Base-by-base conservation (phyloP, 2,329 filamentous ascomycete genomes). In the Massarina eburnea region DNA sequence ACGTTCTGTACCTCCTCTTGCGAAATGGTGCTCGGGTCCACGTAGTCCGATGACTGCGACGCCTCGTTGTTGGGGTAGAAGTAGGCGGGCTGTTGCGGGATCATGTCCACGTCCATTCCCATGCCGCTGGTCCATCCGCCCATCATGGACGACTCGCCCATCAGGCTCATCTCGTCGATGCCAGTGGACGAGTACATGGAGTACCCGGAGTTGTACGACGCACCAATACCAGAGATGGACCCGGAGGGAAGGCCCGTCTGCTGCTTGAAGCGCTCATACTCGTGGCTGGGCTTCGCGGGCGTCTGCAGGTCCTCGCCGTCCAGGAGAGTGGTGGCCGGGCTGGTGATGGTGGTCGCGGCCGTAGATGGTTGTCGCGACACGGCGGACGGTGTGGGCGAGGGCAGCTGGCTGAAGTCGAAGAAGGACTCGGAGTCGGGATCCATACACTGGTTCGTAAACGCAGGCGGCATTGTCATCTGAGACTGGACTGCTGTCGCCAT, bases 221-320 rank as follows among this genome's bases (percentile, higher is more conserved):
- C 80, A 69, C 88, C 91, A 60, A 94, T 81, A 27, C 88, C 87
- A 65, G 94, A 81, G 10, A 91, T 77, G 41, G 90, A 91, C 51
- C 91, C 91, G 1, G 89, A 86, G 0, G 94, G 89, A 22, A 96
- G 84, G 53, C 91, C 91, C 3, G 94, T 96, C 76, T 96, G 91
- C 70, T 99, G 94, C 75, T 90, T 89, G 76, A 96, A 95, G 66
- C 89, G 84, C 63, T 91, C 89, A 77, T 97, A 97, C 73, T 95
- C 89, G 75, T 96, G 91, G 71, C 90, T 96, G 8, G 94, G 92
- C 27, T 84, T 89, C 38, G 83, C 84, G 64, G 91, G 82, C 17
- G 79, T 73, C 54, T 79, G 79, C 51, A 85, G 80, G 42, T 71
- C 68, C 42, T 72, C 68, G 34, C 43, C 47, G 43, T 76, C 73